Conservation (phyloP, 345 rosid genomes). For the Camelina hispida region DNA sequence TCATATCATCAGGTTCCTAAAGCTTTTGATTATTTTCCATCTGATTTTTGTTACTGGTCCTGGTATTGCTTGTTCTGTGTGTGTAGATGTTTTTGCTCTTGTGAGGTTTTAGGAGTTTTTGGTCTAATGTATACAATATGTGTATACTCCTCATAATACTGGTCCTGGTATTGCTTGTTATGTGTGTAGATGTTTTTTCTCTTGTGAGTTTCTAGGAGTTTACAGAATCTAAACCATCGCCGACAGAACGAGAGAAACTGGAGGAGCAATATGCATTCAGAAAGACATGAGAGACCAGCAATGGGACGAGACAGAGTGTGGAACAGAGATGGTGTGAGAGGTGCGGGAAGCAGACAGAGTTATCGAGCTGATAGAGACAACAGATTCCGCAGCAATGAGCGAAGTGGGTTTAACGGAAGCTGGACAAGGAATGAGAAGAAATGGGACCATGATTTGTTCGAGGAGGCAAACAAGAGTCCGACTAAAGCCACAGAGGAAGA, state of each 20-base stretch:
- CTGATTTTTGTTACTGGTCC: background rate
- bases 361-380: constrained; percentile 59
- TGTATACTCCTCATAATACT: no score
- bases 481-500: constrained; percentile 80
- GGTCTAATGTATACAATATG: no score
- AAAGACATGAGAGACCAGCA: constrained; percentile 52
- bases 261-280: constrained; percentile 46
- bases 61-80: background rate
- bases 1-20: constrained; percentile 70
- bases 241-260: constrained; percentile 60
- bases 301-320: constrained; percentile 49
- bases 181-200: no score
- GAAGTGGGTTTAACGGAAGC: constrained; percentile 54
- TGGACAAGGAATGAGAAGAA: constrained; percentile 67
- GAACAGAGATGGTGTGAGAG: constrained; percentile 63
- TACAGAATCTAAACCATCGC: constrained; percentile 31
- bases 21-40: constrained; percentile 13
- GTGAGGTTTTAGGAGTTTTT: background rate
- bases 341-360: constrained; percentile 49
- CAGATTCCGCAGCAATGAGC: constrained; percentile 43
- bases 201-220: no score
- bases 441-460: constrained; percentile 95
- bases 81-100: constrained; percentile 11
- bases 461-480: constrained; percentile 78
- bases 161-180: no score